Percentiles rank a stretch among this genome's conserved stretches.
Evolutionary conservation across 768 basidiomycete species (phyloP).

Genomic region (Mycena vitilis): DNA sequence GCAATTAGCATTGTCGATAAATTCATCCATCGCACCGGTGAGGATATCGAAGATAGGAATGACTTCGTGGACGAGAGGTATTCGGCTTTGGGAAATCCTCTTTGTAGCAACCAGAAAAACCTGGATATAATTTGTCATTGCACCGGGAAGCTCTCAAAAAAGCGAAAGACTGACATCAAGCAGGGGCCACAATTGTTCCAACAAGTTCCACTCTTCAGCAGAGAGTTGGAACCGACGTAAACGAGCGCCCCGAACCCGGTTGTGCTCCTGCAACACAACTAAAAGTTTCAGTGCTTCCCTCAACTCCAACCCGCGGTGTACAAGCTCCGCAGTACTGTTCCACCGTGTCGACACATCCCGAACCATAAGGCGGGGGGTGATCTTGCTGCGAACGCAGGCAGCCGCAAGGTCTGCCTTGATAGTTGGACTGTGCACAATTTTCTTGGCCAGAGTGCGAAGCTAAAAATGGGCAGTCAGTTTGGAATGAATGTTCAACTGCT

Average conservation of each 20-base stretch:
- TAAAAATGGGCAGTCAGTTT: conserved; percentile 8
- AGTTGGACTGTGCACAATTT: conserved; percentile 31
- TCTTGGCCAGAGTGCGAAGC: conserved; percentile 36
- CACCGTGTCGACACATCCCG: conserved; percentile 40
- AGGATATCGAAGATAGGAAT: conserved; percentile 45
- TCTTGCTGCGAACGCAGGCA: conserved; percentile 20
- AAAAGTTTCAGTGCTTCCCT: conserved; percentile 32
- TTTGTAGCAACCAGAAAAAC: conserved; percentile 41
- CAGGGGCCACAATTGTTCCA: neutral
- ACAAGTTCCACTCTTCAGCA: neutral
- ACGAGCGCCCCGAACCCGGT: conserved; percentile 32
- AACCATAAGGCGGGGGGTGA: conserved; percentile 29
- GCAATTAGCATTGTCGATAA: conserved; percentile 27
- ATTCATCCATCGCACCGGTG: conserved; percentile 36
- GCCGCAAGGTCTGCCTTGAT: conserved; percentile 33
- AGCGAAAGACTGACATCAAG: neutral
- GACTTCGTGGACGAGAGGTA: conserved; percentile 43
- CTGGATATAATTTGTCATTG: conserved; percentile 21
- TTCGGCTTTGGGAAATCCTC: conserved; percentile 34
- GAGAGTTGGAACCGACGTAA: conserved; percentile 15
- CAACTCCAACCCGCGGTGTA: conserved; percentile 38
- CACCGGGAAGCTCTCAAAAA: neutral
- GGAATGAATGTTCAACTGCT: neutral
- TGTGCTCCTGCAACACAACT: conserved; percentile 35
- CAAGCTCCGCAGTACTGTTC: conserved; percentile 39